Evolutionary conservation across 345 rosid species (phyloP).

Genomic region (Kandelia obovata): DNA sequence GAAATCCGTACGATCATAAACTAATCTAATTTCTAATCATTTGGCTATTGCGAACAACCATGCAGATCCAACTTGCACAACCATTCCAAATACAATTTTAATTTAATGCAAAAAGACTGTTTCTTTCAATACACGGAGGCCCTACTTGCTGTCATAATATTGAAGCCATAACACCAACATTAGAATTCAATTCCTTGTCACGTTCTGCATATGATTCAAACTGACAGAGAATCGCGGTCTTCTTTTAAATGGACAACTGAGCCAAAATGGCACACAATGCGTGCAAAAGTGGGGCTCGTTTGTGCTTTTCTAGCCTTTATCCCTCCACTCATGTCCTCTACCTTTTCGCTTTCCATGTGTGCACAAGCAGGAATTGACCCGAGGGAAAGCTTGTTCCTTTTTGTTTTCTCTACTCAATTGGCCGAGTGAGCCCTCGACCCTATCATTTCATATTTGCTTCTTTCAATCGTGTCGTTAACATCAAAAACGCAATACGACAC

Average conservation of each 20-base stretch:
- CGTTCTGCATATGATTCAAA: conserved; percentile 6
- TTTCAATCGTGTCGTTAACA: background rate
- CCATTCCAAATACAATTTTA: background rate
- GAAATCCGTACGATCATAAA: background rate
- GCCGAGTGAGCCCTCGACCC: background rate
- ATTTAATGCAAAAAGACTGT: background rate
- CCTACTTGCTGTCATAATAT: background rate
- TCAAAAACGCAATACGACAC: too few species aligned
- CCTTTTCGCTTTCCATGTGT: conserved; percentile 27
- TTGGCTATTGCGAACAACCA: background rate
- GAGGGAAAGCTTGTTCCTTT: background rate
- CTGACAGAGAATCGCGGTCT: background rate
- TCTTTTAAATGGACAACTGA: background rate
- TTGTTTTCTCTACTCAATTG: background rate
- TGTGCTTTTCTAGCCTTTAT: conserved; percentile 43
- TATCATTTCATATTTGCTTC: background rate
- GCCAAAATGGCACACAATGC: conserved; percentile 5
- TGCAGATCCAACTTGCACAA: background rate
- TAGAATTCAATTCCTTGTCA: conserved; percentile 14
- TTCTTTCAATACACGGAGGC: background rate
- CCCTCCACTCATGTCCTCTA: conserved; percentile 45
- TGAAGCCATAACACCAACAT: background rate
- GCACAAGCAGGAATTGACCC: conserved; percentile 12
- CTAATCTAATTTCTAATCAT: background rate
- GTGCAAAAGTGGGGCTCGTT: conserved; percentile 15